Base-by-base conservation (phyloP, 2,329 filamentous ascomycete genomes). In the Epichloe hybrida region DNA sequence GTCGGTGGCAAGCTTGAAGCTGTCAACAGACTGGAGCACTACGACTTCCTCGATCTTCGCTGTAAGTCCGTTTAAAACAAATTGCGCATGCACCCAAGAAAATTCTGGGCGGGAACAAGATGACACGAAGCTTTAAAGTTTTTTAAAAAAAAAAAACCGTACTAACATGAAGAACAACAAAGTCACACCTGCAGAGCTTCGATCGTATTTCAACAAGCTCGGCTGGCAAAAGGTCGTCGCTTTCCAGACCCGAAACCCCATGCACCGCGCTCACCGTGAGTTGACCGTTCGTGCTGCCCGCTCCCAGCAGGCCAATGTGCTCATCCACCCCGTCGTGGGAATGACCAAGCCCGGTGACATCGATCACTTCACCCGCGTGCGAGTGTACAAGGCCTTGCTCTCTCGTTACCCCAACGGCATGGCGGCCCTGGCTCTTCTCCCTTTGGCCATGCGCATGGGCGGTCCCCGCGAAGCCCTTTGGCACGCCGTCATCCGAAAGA, bases 401-500 rank as follows among this genome's bases (percentile, higher is more conserved):
- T 88, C 91, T 60, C 83, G 93, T 65, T 98, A 98, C 74, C 93
- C 93, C 70, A 98, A 97, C 71, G 93, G 93, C 64, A 98, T 98
- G 93, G 93, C 93, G 53, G 89, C 94, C 39, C 81, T 98, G 57
- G 91, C 89, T 70, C 87, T 98, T 41, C 80, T 98, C 50, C 90
- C 90, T 53, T 79, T 98, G 57, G 93, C 93, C 62, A 98, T 98
- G 93, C 86, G 93, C 67, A 98, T 98, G 93, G 93, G 89, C 65
- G 93, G 93, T 62, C 93, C 93, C 56, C 88, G 93, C 59, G 93
- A 98, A 76, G 93, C 93, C 60, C 89, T 98, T 73, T 98, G 93
- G 93, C 93, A 98, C 77, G 93, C 93, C 65, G 95, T 98, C 64
- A 98, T 98, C 77, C 89, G 93, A 67, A 98, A 97, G 84, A 98